These are phyloP conservation scores for Thalia dealbata DNA, from an alignment of 176 grass and related monocot species.

Conservation along the genomic window DNA sequence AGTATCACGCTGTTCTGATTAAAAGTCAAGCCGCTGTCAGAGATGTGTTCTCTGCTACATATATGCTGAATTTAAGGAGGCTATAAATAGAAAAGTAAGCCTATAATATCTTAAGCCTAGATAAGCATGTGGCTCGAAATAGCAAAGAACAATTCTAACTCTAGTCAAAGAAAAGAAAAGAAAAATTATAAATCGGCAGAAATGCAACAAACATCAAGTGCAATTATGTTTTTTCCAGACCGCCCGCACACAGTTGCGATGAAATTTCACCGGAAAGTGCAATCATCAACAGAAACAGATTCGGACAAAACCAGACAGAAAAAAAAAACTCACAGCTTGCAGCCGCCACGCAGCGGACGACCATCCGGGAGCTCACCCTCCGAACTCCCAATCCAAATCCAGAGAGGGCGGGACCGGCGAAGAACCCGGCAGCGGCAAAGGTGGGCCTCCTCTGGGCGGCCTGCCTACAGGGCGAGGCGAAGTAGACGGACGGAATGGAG, in stretches of 20 bases:
- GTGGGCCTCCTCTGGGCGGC: slow-evolving; percentile 39
- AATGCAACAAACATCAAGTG: not conserved
- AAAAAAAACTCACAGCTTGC: slow-evolving; percentile 45
- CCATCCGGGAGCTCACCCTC: slow-evolving; percentile 35
- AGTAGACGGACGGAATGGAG: slow-evolving; percentile 52
- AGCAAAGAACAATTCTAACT: not conserved
- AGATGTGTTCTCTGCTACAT: not conserved
- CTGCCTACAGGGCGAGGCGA: slow-evolving; percentile 42
- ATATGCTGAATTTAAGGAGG: not conserved
- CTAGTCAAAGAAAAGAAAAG: not conserved
- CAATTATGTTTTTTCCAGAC: not conserved
- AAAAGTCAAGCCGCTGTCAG: not conserved
- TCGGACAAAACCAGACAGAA: slow-evolving; percentile 7
- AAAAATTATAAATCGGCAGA: not conserved
- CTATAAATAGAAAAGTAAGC: not conserved
- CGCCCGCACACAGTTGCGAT: not conserved
- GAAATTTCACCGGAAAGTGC: not conserved
- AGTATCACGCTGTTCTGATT: not conserved
- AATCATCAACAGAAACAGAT: not conserved
- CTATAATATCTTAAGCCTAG: not conserved
- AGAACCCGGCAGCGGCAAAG: slow-evolving; percentile 5
- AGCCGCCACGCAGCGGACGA: slow-evolving; percentile 62
- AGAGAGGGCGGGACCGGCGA: slow-evolving; percentile 4
- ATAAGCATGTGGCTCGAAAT: not conserved
- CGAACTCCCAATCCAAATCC: slow-evolving; percentile 9